A percentile compares a stretch with the other conserved stretches of the same genome.
Evolutionary conservation across 495 filamentous ascomycete genomes (phyloP).

Genomic region (Friedmanniomyces simplex): DNA sequence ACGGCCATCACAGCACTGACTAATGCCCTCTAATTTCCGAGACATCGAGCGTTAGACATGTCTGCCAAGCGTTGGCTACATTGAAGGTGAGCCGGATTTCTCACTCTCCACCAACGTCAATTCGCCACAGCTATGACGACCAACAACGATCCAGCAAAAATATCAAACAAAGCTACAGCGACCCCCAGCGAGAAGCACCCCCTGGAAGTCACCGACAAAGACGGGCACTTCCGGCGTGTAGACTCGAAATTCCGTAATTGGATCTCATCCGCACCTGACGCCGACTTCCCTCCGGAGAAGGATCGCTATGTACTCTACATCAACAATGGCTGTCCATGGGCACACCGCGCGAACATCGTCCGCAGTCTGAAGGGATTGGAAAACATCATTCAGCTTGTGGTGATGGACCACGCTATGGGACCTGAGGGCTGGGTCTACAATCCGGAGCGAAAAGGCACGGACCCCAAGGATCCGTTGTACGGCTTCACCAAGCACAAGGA

Average conservation of each 20-base stretch:
- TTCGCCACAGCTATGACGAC: background rate
- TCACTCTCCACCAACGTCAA: background rate
- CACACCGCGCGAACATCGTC: conserved; percentile 38
- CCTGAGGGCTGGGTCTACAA: conserved; percentile 44
- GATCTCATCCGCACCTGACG: conserved; percentile 19
- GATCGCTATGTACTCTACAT: conserved; percentile 33
- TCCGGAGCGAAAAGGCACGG: conserved; percentile 36
- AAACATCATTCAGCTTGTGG: conserved; percentile 29
- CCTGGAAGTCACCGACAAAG: background rate
- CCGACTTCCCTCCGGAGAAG: conserved; percentile 29
- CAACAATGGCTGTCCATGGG: conserved; percentile 47
- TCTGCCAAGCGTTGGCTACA: background rate
- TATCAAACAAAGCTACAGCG: background rate
- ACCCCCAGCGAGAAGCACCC: background rate
- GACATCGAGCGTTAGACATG: no score
- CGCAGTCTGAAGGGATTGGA: conserved; percentile 28
- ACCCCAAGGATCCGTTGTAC: conserved; percentile 44
- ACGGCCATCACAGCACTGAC: no score
- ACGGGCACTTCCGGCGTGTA: conserved; percentile 10
- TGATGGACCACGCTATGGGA: conserved; percentile 35
- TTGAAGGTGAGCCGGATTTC: background rate
- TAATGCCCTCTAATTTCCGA: no score
- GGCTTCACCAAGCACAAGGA: conserved; percentile 41
- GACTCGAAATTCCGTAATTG: conserved; percentile 25
- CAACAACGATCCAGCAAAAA: background rate